phyloP scores from a whole-genome alignment of 148 eudicot genomes.

The Vaccinium macrocarpon region DNA sequence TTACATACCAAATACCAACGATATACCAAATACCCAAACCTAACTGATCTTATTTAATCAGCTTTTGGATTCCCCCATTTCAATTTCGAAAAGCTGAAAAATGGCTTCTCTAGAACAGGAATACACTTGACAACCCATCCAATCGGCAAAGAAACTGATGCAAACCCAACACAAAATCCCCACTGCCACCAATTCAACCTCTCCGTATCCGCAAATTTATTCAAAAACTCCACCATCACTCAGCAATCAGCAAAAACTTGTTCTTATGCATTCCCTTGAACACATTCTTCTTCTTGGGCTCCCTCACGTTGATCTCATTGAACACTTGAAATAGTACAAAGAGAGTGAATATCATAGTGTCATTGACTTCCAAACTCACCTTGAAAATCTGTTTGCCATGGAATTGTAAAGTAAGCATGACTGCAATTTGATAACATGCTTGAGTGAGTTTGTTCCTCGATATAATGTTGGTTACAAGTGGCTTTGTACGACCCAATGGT shows the following conservation, averaged over 20 bases:
- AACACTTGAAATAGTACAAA: constrained; percentile 22
- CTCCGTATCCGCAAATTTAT: too few relatives aligned
- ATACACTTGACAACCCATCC: constrained; percentile 22
- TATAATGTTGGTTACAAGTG: constrained; percentile 23
- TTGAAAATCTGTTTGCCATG: constrained; percentile 12
- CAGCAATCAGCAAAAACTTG: constrained; percentile 18
- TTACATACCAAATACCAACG: too few relatives aligned
- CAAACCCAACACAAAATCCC: constrained; percentile 24
- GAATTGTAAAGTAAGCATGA: constrained; percentile 18
- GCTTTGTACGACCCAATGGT: constrained; percentile 12
- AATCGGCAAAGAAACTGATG: constrained; percentile 21
- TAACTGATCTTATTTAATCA: not conserved
- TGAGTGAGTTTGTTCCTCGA: constrained; percentile 20
- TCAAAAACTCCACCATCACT: too few relatives aligned
- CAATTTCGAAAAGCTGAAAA: constrained; percentile 1
- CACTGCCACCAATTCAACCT: constrained; percentile 15
- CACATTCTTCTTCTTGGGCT: constrained; percentile 21
- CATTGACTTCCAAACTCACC: constrained; percentile 12
- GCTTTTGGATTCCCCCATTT: not conserved
- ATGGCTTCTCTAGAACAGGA: constrained; percentile 23
- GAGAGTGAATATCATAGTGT: constrained; percentile 21
- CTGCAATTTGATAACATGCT: constrained; percentile 15
- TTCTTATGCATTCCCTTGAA: constrained; percentile 18
- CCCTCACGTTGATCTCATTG: constrained; percentile 24
- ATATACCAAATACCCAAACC: not conserved